Evolutionary conservation across 2,329 filamentous ascomycete species (phyloP).

Genomic region (Diatrype stigma): DNA sequence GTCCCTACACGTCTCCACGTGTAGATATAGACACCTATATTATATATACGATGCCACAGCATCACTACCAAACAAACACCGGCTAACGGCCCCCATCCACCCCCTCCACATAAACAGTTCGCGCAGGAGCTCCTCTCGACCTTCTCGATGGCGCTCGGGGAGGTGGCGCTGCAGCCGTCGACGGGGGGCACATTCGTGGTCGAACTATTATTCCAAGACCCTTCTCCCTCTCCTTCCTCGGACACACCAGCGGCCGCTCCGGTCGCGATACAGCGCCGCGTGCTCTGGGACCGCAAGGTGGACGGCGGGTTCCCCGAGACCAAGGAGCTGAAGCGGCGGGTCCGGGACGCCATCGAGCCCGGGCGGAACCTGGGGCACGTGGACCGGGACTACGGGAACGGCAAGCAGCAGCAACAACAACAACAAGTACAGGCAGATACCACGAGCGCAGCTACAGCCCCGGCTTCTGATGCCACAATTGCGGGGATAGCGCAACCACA

Average conservation of each 20-base stretch:
- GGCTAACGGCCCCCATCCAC: background rate
- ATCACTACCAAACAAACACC: background rate
- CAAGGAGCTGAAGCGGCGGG: slow-evolving; percentile 80
- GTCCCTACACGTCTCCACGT: too few species aligned
- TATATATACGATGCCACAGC: too few species aligned
- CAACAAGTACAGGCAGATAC: background rate
- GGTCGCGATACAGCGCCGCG: slow-evolving; percentile 36
- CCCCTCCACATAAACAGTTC: slow-evolving; percentile 51
- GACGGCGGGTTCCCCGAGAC: slow-evolving; percentile 93
- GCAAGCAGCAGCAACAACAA: background rate
- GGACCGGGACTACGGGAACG: slow-evolving; percentile 46
- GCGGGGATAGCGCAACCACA: background rate
- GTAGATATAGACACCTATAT: too few species aligned
- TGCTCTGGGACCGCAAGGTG: slow-evolving; percentile 82
- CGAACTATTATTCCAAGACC: slow-evolving; percentile 45
- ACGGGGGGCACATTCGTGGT: slow-evolving; percentile 84
- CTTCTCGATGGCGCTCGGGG: slow-evolving; percentile 77
- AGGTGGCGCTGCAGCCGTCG: slow-evolving; percentile 79
- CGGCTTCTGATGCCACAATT: too few species aligned
- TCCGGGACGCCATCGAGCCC: slow-evolving; percentile 80
- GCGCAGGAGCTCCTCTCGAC: slow-evolving; percentile 94
- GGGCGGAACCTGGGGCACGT: slow-evolving; percentile 76
- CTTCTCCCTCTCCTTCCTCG: slow-evolving; percentile 14
- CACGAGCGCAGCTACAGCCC: too few species aligned
- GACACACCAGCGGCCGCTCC: slow-evolving; percentile 14